Evolutionary conservation across 2,329 filamentous ascomycete genomes (phyloP).

Genomic region (Arthrobotrys megalospora): DNA sequence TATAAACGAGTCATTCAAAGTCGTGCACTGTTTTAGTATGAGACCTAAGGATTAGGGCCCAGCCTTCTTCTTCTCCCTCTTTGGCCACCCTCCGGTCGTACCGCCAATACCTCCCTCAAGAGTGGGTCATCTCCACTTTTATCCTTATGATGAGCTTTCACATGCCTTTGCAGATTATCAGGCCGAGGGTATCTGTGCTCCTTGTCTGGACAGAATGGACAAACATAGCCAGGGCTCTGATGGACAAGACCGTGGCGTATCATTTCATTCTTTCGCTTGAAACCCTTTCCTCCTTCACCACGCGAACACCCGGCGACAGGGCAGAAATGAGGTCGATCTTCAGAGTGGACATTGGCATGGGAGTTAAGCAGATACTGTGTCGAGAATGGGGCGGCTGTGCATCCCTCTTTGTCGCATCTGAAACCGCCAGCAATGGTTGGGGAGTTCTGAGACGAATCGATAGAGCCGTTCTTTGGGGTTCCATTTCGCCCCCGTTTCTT

Average conservation of each 20-base stretch:
- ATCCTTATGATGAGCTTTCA: constrained; percentile 90
- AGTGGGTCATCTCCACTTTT: constrained; percentile 88
- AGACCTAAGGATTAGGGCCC: constrained; percentile 43
- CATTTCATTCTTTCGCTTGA: constrained; percentile 82
- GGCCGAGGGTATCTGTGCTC: constrained; percentile 96
- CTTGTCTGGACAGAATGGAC: constrained; percentile 93
- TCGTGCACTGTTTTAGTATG: constrained; percentile 17
- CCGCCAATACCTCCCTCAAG: constrained; percentile 85
- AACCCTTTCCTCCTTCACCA: constrained; percentile 77
- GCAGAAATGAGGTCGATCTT: constrained; percentile 77
- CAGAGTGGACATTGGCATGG: constrained; percentile 81
- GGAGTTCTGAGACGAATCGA: constrained; percentile 52
- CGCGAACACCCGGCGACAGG: constrained; percentile 76
- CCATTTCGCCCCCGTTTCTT: constrained; percentile 56
- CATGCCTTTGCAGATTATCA: constrained; percentile 95
- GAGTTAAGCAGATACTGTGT: constrained; percentile 83
- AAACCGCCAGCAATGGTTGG: constrained; percentile 61
- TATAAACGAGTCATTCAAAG: constrained; percentile 22
- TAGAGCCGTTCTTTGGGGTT: constrained; percentile 54
- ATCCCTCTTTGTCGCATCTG: constrained; percentile 71
- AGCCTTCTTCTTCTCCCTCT: constrained; percentile 78
- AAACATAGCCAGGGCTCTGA: constrained; percentile 93
- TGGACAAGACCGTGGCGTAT: constrained; percentile 88
- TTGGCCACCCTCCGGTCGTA: constrained; percentile 85
- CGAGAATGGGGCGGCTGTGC: constrained; percentile 81